phyloP scores from a whole-genome alignment of 2,329 filamentous ascomycete genomes.

The Aspergillus bombycis region DNA sequence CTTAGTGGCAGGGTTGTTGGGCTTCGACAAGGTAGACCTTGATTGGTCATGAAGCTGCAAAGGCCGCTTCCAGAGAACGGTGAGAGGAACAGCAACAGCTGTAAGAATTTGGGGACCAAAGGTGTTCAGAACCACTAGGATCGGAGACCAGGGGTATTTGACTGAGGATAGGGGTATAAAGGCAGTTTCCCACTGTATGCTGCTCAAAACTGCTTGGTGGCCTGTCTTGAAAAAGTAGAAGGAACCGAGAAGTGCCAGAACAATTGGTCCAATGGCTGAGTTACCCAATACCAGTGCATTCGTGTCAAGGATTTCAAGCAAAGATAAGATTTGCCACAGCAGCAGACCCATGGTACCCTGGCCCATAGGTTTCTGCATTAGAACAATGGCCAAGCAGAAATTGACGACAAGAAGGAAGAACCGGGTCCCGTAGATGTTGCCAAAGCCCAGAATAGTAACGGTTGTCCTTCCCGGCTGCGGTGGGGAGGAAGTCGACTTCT shows the following conservation, averaged over 20 bases:
- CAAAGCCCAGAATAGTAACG: slow-evolving; percentile 85
- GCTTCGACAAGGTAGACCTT: slow-evolving; percentile 17
- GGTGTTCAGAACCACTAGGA: slow-evolving; percentile 81
- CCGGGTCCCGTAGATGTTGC: slow-evolving; percentile 87
- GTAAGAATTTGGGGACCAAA: slow-evolving; percentile 88
- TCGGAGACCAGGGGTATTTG: slow-evolving; percentile 84
- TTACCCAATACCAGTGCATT: slow-evolving; percentile 63
- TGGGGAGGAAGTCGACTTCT: slow-evolving; percentile 34
- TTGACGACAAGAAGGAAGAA: slow-evolving; percentile 84
- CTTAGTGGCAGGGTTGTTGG: slow-evolving; percentile 32
- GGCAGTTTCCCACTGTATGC: slow-evolving; percentile 93
- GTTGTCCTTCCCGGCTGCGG: slow-evolving; percentile 43
- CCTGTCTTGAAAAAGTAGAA: slow-evolving; percentile 98
- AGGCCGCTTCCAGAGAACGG: slow-evolving; percentile 86
- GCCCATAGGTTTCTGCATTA: slow-evolving; percentile 94
- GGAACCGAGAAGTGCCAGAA: slow-evolving; percentile 85
- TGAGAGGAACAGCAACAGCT: slow-evolving; percentile 74
- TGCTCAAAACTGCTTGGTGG: slow-evolving; percentile 84
- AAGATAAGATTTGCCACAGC: slow-evolving; percentile 84
- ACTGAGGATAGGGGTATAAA: slow-evolving; percentile 86
- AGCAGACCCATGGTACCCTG: slow-evolving; percentile 79
- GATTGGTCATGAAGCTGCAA: slow-evolving; percentile 66
- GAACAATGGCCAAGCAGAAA: slow-evolving; percentile 73
- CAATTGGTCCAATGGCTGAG: slow-evolving; percentile 74
- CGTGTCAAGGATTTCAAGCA: slow-evolving; percentile 66